Conservation (phyloP, 108 stramenopile species). For the Halocafeteria seosinensis region DNA sequence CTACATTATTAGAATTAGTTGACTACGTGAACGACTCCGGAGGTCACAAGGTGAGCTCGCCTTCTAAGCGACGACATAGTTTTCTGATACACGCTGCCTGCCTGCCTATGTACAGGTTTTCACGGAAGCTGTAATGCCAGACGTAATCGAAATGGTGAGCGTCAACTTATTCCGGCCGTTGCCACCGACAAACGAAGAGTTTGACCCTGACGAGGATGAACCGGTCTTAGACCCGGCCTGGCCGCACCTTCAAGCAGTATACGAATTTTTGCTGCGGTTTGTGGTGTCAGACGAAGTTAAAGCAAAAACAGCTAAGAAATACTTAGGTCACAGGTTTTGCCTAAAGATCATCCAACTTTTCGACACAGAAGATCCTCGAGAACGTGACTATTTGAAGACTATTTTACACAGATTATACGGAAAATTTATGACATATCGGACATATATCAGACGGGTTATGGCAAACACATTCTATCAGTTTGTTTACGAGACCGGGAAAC, state of each 20-base stretch:
- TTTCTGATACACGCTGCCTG: too few species aligned
- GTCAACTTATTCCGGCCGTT: constrained; percentile 89
- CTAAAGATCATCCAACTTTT: constrained; percentile 52
- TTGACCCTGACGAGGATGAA: constrained; percentile 98
- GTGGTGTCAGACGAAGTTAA: constrained; percentile 82
- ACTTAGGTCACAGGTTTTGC: not conserved
- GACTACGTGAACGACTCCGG: constrained; percentile 92
- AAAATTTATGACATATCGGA: constrained; percentile 94
- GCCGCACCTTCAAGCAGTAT: constrained; percentile 96
- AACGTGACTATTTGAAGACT: constrained; percentile 96
- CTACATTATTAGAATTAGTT: constrained; percentile 84
- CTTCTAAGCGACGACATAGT: too few species aligned
- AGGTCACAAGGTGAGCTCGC: too few species aligned
- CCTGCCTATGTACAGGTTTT: too few species aligned
- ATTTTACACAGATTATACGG: constrained; percentile 96
- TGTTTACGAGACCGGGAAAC: constrained; percentile 82
- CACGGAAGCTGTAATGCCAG: constrained; percentile 76
- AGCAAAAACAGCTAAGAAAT: constrained; percentile 85
- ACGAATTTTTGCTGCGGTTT: constrained; percentile 96
- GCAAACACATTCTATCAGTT: constrained; percentile 89
- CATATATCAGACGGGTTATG: constrained; percentile 84
- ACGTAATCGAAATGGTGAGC: constrained; percentile 48
- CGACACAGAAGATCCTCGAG: constrained; percentile 93
- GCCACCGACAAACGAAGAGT: constrained; percentile 88
- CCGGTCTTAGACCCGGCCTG: constrained; percentile 86